These are phyloP conservation scores for Abortiporus biennis DNA, from an alignment of 1,284 basidiomycete genomes.

Conservation along the genomic window DNA sequence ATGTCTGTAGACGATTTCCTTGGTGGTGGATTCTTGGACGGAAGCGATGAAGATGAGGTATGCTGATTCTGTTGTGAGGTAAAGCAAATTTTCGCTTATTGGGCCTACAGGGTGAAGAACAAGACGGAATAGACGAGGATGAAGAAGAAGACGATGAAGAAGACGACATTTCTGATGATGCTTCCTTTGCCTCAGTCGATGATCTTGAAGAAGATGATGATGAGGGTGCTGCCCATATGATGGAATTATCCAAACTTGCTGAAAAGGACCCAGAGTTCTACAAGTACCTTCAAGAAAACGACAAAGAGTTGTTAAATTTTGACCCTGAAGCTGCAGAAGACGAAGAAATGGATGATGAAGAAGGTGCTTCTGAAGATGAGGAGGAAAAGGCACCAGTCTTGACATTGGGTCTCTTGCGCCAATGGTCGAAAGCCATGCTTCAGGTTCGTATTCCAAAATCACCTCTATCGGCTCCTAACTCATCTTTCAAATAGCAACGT, in stretches of 20 bases:
- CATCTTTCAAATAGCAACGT: slow-evolving; percentile 51
- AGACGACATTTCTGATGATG: slow-evolving; percentile 49
- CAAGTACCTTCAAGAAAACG: slow-evolving; percentile 97
- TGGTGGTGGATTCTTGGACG: slow-evolving; percentile 69
- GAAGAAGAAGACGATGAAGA: slow-evolving; percentile 22
- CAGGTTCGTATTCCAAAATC: slow-evolving; percentile 67
- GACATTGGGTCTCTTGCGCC: slow-evolving; percentile 69
- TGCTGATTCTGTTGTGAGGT: slow-evolving; percentile 3
- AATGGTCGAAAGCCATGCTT: slow-evolving; percentile 90
- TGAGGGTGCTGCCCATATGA: slow-evolving; percentile 66
- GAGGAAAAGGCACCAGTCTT: slow-evolving; percentile 49
- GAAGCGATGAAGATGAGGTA: slow-evolving; percentile 44
- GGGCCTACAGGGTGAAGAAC: not conserved
- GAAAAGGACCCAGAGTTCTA: slow-evolving; percentile 98
- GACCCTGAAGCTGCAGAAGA: slow-evolving; percentile 31
- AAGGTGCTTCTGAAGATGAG: slow-evolving; percentile 38
- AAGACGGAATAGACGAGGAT: not conserved
- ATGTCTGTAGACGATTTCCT: slow-evolving; percentile 83
- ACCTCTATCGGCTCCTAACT: too few species aligned
- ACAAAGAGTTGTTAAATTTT: slow-evolving; percentile 85
- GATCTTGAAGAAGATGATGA: slow-evolving; percentile 68
- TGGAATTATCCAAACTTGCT: slow-evolving; percentile 85
- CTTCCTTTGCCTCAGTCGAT: slow-evolving; percentile 72
- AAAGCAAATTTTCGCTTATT: not conserved
- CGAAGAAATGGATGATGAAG: slow-evolving; percentile 23